These are phyloP conservation scores for Diaporthe vaccinii DNA, from an alignment of 2,329 filamentous ascomycete genomes.

Conservation along the genomic window DNA sequence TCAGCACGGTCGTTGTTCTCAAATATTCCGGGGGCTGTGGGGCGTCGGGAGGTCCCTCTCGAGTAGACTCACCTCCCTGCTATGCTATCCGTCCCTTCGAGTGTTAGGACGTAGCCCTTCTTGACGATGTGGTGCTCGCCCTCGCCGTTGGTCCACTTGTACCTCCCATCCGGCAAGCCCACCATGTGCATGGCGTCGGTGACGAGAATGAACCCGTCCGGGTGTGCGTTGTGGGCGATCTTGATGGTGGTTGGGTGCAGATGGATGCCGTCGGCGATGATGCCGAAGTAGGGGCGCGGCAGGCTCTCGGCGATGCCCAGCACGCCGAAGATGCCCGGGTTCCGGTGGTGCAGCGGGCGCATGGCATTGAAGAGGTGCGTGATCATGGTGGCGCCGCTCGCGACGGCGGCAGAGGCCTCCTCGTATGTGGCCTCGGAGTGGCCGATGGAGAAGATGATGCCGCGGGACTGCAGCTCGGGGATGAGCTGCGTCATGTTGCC, in stretches of 20 bases:
- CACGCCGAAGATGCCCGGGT: slow-evolving; percentile 90
- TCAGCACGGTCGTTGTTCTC: slow-evolving; percentile 21
- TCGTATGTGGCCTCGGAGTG: slow-evolving; percentile 92
- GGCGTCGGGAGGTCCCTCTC: background rate
- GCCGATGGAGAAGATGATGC: slow-evolving; percentile 84
- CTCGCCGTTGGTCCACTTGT: slow-evolving; percentile 86
- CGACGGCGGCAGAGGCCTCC: slow-evolving; percentile 78
- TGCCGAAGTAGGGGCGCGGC: slow-evolving; percentile 82
- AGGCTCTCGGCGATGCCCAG: slow-evolving; percentile 75
- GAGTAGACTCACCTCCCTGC: slow-evolving; percentile 74
- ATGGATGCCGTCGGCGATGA: slow-evolving; percentile 93
- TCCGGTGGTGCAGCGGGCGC: slow-evolving; percentile 89
- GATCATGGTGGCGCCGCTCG: slow-evolving; percentile 87
- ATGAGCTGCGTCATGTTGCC: slow-evolving; percentile 79
- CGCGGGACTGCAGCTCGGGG: slow-evolving; percentile 71
- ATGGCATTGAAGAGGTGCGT: slow-evolving; percentile 97
- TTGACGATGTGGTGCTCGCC: slow-evolving; percentile 73
- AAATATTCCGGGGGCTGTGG: background rate
- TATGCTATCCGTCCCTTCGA: slow-evolving; percentile 84
- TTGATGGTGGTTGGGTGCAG: slow-evolving; percentile 89
- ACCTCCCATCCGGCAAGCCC: slow-evolving; percentile 85
- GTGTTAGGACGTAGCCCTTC: slow-evolving; percentile 77
- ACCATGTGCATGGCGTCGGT: slow-evolving; percentile 93
- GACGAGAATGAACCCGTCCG: slow-evolving; percentile 86
- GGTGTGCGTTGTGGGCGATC: slow-evolving; percentile 89